Conservation (phyloP, 176 grass and related monocot species). For the Pharus latifolius region DNA sequence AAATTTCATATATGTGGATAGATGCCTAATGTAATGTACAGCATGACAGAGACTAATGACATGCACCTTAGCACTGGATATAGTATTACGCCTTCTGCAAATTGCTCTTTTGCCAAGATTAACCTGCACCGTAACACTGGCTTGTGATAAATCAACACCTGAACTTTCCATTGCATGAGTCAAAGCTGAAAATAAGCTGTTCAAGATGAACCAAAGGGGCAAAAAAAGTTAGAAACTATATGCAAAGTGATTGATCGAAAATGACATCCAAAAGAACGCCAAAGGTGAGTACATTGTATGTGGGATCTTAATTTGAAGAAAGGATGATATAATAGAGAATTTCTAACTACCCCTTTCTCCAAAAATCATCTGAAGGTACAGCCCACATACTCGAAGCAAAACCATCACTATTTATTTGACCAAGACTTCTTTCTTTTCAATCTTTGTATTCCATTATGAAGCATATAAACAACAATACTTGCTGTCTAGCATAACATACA, state of each 20-base stretch:
- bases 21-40: no score
- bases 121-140: conserved; percentile 47
- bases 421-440: neutral
- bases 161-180: conserved; percentile 56
- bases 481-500: neutral
- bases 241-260: neutral
- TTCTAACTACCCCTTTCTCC: neutral
- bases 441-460: neutral
- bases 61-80: conserved; percentile 44
- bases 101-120: conserved; percentile 50
- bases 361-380: no score
- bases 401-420: neutral
- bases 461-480: neutral
- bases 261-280: neutral
- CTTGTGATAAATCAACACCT: conserved; percentile 61
- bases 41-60: neutral
- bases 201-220: neutral
- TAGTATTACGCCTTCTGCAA: conserved; percentile 31
- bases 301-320: neutral
- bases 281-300: neutral
- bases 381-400: no score
- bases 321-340: neutral
- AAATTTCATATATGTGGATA: no score
- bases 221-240: neutral
- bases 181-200: conserved; percentile 45